Evolutionary conservation across 139 green algal species (phyloP).

Genomic region (Chlamydomonas asymmetrica): DNA sequence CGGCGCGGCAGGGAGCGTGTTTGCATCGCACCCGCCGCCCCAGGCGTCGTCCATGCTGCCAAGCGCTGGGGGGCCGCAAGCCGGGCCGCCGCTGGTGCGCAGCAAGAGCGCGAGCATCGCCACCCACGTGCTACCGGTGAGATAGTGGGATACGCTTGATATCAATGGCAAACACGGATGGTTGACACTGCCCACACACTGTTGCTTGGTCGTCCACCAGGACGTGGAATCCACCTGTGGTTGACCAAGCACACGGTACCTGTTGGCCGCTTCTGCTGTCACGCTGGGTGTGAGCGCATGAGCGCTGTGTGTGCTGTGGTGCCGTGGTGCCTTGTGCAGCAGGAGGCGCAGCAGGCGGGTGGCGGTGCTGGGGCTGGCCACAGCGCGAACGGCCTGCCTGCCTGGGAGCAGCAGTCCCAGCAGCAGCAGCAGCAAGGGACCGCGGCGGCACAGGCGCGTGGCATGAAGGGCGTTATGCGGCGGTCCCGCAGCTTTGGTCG

Average conservation of each 20-base stretch:
- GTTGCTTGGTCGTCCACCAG: not conserved
- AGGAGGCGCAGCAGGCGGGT: too few species aligned
- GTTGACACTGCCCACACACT: constrained; percentile 1
- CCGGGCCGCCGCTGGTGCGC: not conserved
- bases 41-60: not conserved
- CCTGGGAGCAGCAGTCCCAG: too few species aligned
- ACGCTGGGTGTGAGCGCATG: too few species aligned
- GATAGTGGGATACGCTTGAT: not conserved
- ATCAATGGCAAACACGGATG: too few species aligned
- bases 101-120: constrained; percentile 31
- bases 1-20: not conserved
- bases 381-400: too few species aligned
- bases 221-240: not conserved
- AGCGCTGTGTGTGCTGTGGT: not conserved
- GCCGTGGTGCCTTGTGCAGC: constrained; percentile 9
- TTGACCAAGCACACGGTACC: not conserved
- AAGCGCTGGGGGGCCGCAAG: not conserved
- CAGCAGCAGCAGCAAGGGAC: too few species aligned
- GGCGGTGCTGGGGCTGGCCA: too few species aligned
- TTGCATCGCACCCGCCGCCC: not conserved
- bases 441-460: too few species aligned
- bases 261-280: too few species aligned
- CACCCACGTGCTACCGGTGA: too few species aligned
- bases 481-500: too few species aligned
- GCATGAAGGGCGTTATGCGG: too few species aligned